phyloP scores from a whole-genome alignment of 495 filamentous ascomycete species.

The Coniosporium apollinis region DNA sequence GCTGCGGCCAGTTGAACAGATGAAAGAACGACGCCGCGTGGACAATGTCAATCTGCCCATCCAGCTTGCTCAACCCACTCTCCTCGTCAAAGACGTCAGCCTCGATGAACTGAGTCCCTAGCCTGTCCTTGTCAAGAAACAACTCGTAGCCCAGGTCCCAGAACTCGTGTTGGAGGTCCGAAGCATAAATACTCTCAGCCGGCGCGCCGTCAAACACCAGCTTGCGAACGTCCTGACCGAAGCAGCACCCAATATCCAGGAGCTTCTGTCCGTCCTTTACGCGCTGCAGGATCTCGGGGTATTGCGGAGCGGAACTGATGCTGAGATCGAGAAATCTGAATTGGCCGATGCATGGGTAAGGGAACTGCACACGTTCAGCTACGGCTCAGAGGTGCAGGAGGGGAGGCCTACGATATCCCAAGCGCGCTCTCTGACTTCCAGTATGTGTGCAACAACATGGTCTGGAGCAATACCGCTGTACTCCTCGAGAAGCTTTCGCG shows the following conservation, averaged over 20 bases:
- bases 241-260: constrained; percentile 16
- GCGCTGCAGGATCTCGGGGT: constrained; percentile 9
- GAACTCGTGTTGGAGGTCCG: constrained; percentile 26
- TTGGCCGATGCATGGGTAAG: constrained; percentile 15
- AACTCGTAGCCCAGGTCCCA: constrained; percentile 32
- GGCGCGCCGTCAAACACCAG: constrained; percentile 15
- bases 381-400: not conserved
- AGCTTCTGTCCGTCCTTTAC: constrained; percentile 10
- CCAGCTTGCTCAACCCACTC: constrained; percentile 21
- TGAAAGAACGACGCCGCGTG: constrained; percentile 42
- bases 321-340: constrained; percentile 12
- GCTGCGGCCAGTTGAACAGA: constrained; percentile 37
- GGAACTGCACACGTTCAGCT: not conserved
- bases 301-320: constrained; percentile 6
- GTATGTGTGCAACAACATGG: constrained; percentile 8
- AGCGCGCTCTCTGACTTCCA: constrained; percentile 4
- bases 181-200: constrained; percentile 21
- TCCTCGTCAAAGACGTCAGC: constrained; percentile 35
- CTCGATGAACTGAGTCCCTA: constrained; percentile 31
- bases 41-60: constrained; percentile 36
- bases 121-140: constrained; percentile 26
- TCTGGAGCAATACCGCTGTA: constrained; percentile 10
- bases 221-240: constrained; percentile 13
- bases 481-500: constrained; percentile 5
- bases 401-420: not conserved